These are phyloP conservation scores for Lentinula raphanica DNA, from an alignment of 768 basidiomycete genomes.

Conservation along the genomic window DNA sequence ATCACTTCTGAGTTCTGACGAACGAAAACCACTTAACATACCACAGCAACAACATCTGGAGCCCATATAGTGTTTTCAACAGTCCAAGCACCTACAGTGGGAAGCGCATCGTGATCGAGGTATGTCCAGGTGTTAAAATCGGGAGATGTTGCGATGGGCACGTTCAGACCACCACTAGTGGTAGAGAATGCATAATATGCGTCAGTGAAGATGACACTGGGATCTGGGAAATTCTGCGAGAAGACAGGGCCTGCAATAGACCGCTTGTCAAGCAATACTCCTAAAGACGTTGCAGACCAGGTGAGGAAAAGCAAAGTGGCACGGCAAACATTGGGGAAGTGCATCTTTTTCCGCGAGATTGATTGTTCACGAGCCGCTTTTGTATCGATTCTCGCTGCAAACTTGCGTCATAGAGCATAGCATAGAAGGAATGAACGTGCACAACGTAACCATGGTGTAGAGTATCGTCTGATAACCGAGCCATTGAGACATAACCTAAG, in stretches of 20 bases:
- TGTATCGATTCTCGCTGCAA: too few species aligned
- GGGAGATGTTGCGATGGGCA: constrained; percentile 18
- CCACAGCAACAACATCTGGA: constrained; percentile 14
- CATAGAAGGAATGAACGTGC: too few species aligned
- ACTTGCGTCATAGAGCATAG: too few species aligned
- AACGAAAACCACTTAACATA: background rate
- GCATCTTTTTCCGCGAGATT: background rate
- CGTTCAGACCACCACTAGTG: constrained; percentile 14
- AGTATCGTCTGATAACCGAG: too few species aligned
- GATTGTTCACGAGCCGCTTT: too few species aligned
- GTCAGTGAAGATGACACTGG: constrained; percentile 14
- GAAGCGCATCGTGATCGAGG: constrained; percentile 16
- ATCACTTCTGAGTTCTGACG: background rate
- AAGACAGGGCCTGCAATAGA: constrained; percentile 15
- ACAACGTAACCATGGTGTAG: too few species aligned
- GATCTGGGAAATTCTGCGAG: constrained; percentile 18
- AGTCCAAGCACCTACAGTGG: constrained; percentile 19
- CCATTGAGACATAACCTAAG: too few species aligned
- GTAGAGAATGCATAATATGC: constrained; percentile 17
- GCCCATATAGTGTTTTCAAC: constrained; percentile 15
- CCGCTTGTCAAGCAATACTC: background rate
- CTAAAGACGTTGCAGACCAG: background rate
- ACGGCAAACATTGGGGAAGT: background rate
- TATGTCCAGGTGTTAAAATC: constrained; percentile 18
- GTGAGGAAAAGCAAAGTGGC: background rate